Evolutionary conservation across 2,329 filamentous ascomycete genomes (phyloP), one percentile per base, ranked within the genome.

Genomic region (Aspergillus luchuensis): DNA sequence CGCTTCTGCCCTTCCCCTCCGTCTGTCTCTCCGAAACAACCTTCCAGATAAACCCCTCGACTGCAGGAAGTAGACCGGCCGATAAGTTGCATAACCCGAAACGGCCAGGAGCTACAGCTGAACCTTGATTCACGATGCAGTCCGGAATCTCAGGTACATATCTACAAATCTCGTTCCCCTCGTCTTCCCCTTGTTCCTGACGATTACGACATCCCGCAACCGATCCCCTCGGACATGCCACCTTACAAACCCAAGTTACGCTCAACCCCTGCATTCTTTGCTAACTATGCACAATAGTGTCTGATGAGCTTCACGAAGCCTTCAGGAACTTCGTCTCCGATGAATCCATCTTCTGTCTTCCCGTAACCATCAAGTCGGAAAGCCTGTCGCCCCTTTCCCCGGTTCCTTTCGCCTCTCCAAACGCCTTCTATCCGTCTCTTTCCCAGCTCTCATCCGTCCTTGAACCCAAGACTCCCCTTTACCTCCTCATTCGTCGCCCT

Each of bases 401-500:
- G 15, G 73, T 82, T 38, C 62, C 73, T 21, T 81, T 80, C 68
- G 66, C 75, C n/a, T 67, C 72, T 56, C 59, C 62, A 28, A 62
- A 80, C 36, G 76, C 79, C 15, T 85, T 86, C 73, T 81, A 81
- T 71, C 72, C 79, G 21, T 82, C 83, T 10, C 78, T 86, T 8
- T 72, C 76, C 5, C 71, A 76, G 56, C 79, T 89, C 41, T 72
- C 79, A 56, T 71, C 80, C 7, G 78, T 84, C 71, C 78, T 88
- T 62, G 78, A 82, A 36, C 80, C 83, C 61, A 84, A 82, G 63
- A 79, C 79, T 36, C 85, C 87, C 2, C 77, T 85, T 55, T 89
- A 88, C 76, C 81, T 89, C 59, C 79, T 89, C 57, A 80, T 89
- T 64, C 85, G 86, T 61, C 80, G 81, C 56, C 75, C 81, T 2